Evolutionary conservation across 108 stramenopile species (phyloP).

Genomic region (Skeletonema marinoi): DNA sequence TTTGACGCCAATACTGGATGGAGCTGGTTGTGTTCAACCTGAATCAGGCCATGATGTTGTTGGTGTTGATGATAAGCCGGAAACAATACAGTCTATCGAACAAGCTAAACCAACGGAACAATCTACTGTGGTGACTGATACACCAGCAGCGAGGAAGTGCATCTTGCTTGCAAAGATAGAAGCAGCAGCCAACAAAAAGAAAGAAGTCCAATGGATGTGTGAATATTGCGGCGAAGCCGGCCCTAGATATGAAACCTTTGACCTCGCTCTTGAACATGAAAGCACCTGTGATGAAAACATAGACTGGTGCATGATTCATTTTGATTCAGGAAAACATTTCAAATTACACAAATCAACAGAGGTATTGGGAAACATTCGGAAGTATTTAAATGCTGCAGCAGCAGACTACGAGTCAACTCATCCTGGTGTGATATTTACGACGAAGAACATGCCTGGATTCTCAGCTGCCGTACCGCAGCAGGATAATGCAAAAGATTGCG

Average conservation of each 20-base stretch:
- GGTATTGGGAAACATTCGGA: slow-evolving; percentile 31
- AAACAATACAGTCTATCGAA: neutral
- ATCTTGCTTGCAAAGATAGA: too few relatives aligned
- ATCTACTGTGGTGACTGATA: neutral
- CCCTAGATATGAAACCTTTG: neutral
- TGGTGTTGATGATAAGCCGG: neutral
- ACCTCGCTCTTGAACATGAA: slow-evolving; percentile 26
- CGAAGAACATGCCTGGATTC: slow-evolving; percentile 44
- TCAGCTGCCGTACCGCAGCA: slow-evolving; percentile 52
- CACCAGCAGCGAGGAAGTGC: neutral
- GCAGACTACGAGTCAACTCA: slow-evolving; percentile 26
- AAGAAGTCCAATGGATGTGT: slow-evolving; percentile 18
- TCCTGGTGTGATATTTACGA: slow-evolving; percentile 15
- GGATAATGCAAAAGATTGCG: slow-evolving; percentile 68
- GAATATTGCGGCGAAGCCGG: slow-evolving; percentile 7
- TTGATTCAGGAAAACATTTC: slow-evolving; percentile 50
- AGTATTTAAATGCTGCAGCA: slow-evolving; percentile 38
- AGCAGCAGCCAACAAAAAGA: neutral
- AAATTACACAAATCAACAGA: slow-evolving; percentile 28
- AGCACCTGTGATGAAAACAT: slow-evolving; percentile 23
- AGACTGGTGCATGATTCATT: slow-evolving; percentile 43
- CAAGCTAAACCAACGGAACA: neutral
- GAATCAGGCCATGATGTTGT: neutral
- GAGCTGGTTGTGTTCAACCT: neutral
- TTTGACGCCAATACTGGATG: neutral